These are phyloP conservation scores for Mycosphaerelloides madeirae DNA, from an alignment of 2,329 filamentous ascomycete species.

Conservation along the genomic window DNA sequence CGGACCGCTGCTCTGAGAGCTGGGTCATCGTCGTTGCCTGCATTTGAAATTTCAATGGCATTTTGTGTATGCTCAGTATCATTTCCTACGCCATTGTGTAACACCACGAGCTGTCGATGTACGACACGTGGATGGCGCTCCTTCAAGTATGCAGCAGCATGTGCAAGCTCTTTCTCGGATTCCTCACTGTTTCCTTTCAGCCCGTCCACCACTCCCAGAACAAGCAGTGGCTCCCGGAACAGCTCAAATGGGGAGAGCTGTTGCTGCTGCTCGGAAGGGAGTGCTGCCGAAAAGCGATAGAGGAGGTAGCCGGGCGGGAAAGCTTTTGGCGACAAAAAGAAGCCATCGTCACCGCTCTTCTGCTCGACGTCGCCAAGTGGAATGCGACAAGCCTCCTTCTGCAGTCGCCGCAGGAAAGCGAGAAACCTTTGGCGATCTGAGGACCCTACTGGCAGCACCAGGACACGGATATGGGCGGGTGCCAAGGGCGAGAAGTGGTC, in stretches of 20 bases:
- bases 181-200: conserved; percentile 54
- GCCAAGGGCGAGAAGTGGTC: conserved; percentile 88
- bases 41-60: conserved; percentile 17
- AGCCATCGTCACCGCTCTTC: conserved; percentile 10
- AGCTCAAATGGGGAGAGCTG: conserved; percentile 84
- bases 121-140: conserved; percentile 32
- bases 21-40: conserved; percentile 13
- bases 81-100: conserved; percentile 15
- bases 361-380: conserved; percentile 21
- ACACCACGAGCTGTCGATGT: conserved; percentile 28
- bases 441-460: conserved; percentile 79
- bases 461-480: conserved; percentile 81
- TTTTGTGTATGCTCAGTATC: conserved; percentile 8
- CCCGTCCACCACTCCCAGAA: conserved; percentile 83
- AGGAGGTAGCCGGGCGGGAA: conserved; percentile 82
- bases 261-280: conserved; percentile 73
- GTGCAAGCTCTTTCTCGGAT: conserved; percentile 25
- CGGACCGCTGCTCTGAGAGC: conserved; percentile 44
- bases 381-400: conserved; percentile 70
- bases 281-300: conserved; percentile 78
- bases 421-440: conserved; percentile 69
- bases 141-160: conserved; percentile 26
- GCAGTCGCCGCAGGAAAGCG: conserved; percentile 71
- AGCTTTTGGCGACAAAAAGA: conserved; percentile 68
- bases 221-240: conserved; percentile 75